Evolutionary conservation across 345 rosid species (phyloP), one percentile per base, ranked within the genome.

Genomic region (Dovyalis caffra): DNA sequence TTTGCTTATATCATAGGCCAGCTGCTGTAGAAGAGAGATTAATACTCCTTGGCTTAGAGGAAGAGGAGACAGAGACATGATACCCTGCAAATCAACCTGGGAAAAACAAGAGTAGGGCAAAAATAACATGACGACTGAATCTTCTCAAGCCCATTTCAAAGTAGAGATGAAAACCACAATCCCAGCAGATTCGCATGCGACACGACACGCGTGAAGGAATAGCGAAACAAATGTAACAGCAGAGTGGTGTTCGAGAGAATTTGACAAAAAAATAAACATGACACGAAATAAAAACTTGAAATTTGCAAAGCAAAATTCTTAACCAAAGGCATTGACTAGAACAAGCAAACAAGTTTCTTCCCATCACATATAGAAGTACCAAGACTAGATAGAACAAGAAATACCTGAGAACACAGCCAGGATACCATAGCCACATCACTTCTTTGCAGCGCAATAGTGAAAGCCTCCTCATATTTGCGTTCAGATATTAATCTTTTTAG

Each of bases 41-140:
- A 95, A 81, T 21, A 93, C 97, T 43, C 99, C 93, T 85, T 90
- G 99, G 90, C 94, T 91, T 77, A 95, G 73, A 1, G 96, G 97
- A 26, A 83, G 81, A 11, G 97, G 96, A 53, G 70, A 76, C 79
- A 82, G 78, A 2, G 86, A 73, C 68, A 95, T 61, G 10, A 95
- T 80, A 47, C 87, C 80, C 6, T 62, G 88, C 57, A 89, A 77
- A 86, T 90, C 96, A 70, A 90, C 97, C 99, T 95, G 16, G 35
- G 63, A 25, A 62, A 31, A 34, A 23, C 4, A 68, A 11, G n/a
- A 29, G n/a, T n/a, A n/a, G 38, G 4, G 16, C 33, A 11, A 10
- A n/a, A 25, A 11, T 60, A 23, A n/a, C 9, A 26, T 7, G 64
- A 20, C 23, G 15, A 23, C 4, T 2, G 23, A 20, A 10, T 64